Evolutionary conservation across 257 asterid species (phyloP).

Genomic region (Linderniella brevidens): DNA sequence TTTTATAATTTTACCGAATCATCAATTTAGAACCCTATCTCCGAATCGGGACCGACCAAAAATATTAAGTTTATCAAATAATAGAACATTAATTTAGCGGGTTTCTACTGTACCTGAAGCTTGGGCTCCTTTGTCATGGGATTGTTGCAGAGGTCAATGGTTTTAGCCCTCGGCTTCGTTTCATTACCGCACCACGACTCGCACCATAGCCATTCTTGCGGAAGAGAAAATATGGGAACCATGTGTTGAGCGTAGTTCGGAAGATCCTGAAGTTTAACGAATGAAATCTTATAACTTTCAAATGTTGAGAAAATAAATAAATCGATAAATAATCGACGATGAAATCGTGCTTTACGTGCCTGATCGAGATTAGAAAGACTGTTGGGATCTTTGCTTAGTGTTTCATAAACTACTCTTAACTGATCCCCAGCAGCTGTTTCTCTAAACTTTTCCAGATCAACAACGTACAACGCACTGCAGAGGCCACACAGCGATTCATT

Average conservation of each 20-base stretch:
- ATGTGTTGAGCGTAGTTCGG: constrained; percentile 96
- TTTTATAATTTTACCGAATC: too few relatives aligned
- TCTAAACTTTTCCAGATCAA: constrained; percentile 81
- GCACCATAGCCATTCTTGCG: constrained; percentile 99
- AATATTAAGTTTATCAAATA: too few relatives aligned
- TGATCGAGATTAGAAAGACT: constrained; percentile 97
- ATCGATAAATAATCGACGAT: not conserved
- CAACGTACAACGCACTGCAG: constrained; percentile 88
- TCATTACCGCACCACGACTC: constrained; percentile 98
- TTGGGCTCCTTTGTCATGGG: constrained; percentile 99
- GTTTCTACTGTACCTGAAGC: constrained; percentile 96
- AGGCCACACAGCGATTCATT: constrained; percentile 12
- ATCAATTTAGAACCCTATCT: too few relatives aligned
- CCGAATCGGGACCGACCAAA: too few relatives aligned
- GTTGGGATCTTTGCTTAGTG: constrained; percentile 97
- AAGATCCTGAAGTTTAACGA: constrained; percentile 49
- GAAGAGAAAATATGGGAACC: constrained; percentile 93
- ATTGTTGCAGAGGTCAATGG: constrained; percentile 95
- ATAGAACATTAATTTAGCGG: too few relatives aligned
- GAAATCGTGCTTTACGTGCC: constrained; percentile 28
- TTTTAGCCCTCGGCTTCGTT: constrained; percentile 77
- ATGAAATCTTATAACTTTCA: not conserved
- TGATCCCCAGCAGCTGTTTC: constrained; percentile 99
- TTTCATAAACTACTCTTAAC: constrained; percentile 79
- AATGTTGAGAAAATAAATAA: too few relatives aligned